Evolutionary conservation across 169 alveolate genomes (phyloP).

Genomic region (Cryptosporidium viatorum): DNA sequence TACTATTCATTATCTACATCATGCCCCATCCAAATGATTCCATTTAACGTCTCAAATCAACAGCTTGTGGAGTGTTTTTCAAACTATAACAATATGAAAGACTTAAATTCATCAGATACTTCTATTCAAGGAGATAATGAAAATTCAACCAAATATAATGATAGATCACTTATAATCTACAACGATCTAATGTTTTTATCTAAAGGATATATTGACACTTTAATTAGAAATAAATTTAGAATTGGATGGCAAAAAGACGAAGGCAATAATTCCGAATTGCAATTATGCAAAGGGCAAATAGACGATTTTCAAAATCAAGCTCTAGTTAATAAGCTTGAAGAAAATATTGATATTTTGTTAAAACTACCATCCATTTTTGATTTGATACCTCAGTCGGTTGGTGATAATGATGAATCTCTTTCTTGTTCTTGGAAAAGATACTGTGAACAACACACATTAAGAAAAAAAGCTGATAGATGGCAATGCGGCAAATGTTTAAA

Average conservation of each 20-base stretch:
- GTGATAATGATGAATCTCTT: slow-evolving; percentile 25
- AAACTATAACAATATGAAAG: neutral
- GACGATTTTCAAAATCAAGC: slow-evolving; percentile 9
- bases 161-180: neutral
- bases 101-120: neutral
- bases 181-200: slow-evolving; percentile 7
- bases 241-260: slow-evolving; percentile 15
- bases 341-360: slow-evolving; percentile 26
- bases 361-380: slow-evolving; percentile 22
- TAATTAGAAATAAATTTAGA: slow-evolving; percentile 24
- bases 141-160: neutral
- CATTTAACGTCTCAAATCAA: neutral
- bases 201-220: slow-evolving; percentile 41
- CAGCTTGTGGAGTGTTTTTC: neutral
- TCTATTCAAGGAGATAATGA: no score
- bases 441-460: slow-evolving; percentile 52
- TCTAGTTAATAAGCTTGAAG: slow-evolving; percentile 2
- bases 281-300: neutral
- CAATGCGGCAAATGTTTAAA: slow-evolving; percentile 69
- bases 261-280: slow-evolving; percentile 1
- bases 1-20: slow-evolving; percentile 33
- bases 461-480: slow-evolving; percentile 69
- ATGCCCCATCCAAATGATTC: neutral
- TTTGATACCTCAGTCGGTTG: slow-evolving; percentile 1
- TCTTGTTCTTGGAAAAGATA: slow-evolving; percentile 33